phyloP scores from a whole-genome alignment of 2,329 filamentous ascomycete genomes.

The Paracorniculantispora psalliotae region DNA sequence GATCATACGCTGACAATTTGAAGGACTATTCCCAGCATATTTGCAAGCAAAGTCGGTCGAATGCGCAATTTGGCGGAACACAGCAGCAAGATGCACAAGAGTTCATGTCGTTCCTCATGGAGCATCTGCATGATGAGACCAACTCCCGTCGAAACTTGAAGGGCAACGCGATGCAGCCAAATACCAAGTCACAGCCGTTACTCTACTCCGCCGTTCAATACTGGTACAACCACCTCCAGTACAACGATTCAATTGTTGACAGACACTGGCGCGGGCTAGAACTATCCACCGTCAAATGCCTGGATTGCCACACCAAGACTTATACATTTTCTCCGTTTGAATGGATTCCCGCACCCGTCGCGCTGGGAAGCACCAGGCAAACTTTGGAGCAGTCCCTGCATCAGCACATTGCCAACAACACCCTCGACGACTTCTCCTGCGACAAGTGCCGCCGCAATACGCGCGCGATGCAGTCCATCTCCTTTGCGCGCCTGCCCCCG shows the following conservation, averaged over 20 bases:
- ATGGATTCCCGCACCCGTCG: constrained; percentile 46
- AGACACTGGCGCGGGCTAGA: constrained; percentile 76
- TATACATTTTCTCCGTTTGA: constrained; percentile 45
- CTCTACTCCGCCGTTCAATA: constrained; percentile 62
- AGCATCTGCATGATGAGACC: constrained; percentile 80
- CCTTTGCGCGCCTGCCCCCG: constrained; percentile 72
- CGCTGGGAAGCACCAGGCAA: constrained; percentile 22
- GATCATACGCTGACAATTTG: constrained; percentile 19
- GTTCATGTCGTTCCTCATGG: constrained; percentile 77
- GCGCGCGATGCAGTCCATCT: constrained; percentile 64
- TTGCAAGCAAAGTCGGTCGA: constrained; percentile 25
- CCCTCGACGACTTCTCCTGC: constrained; percentile 66
- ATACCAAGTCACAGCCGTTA: constrained; percentile 28
- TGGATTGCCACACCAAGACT: constrained; percentile 47
- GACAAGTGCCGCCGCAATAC: constrained; percentile 66
- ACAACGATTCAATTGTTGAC: constrained; percentile 71
- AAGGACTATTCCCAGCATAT: constrained; percentile 51
- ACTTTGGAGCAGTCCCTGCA: constrained; percentile 59
- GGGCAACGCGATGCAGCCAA: constrained; percentile 27
- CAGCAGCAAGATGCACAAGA: constrained; percentile 90
- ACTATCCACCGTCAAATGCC: constrained; percentile 66
- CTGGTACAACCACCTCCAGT: constrained; percentile 66
- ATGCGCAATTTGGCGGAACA: constrained; percentile 59
- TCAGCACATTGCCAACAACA: constrained; percentile 64
- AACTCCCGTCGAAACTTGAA: constrained; percentile 52